Conservation (phyloP, 805 yeast species). For the Candida ulmi region DNA sequence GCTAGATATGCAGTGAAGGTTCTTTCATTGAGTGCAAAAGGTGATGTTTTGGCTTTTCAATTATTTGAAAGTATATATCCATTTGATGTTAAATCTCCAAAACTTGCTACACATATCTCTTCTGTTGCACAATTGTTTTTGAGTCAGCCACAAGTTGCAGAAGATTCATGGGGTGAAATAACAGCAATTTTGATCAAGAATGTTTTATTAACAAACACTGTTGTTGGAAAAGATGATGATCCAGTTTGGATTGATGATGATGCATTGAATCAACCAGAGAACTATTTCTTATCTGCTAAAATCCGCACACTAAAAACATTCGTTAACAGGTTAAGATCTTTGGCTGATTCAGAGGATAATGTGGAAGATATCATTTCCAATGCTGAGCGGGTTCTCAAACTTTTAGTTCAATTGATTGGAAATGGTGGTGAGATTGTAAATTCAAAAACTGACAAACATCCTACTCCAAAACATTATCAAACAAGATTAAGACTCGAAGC, state of each 20-base stretch:
- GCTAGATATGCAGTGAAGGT: constrained; percentile 62
- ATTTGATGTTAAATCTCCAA: constrained; percentile 29
- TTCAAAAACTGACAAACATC: constrained; percentile 34
- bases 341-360: constrained; percentile 23
- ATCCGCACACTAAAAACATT: constrained; percentile 48
- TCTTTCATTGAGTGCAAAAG: constrained; percentile 40
- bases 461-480: constrained; percentile 61
- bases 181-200: constrained; percentile 57
- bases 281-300: constrained; percentile 40
- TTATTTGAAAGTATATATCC: constrained; percentile 46
- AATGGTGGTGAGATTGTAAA: constrained; percentile 74
- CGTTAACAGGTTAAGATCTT: constrained; percentile 49
- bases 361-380: constrained; percentile 34
- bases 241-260: constrained; percentile 45
- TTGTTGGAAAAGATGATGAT: constrained; percentile 26
- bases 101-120: constrained; percentile 50
- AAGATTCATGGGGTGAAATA: constrained; percentile 49
- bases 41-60: constrained; percentile 33
- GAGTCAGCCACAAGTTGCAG: constrained; percentile 42
- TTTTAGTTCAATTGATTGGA: constrained; percentile 59
- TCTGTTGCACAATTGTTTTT: constrained; percentile 54
- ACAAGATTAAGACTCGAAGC: constrained; percentile 62
- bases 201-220: constrained; percentile 49
- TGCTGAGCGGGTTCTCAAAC: constrained; percentile 60
- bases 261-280: constrained; percentile 27